Base-by-base conservation (phyloP, 345 rosid genomes). In the Hevea brasiliensis region DNA sequence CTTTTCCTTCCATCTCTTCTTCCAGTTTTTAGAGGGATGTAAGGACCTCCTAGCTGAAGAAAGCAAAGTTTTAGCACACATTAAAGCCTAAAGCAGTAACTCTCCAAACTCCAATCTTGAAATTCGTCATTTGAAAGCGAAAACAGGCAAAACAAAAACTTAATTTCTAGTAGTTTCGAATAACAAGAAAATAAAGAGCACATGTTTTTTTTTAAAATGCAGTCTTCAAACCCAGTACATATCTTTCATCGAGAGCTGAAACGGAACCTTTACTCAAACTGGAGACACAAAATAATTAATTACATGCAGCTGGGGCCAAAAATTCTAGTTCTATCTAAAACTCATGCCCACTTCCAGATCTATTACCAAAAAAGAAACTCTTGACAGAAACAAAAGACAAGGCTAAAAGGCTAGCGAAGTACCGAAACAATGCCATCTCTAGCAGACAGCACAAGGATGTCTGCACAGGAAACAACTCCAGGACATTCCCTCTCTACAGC, bases 401-500 rank as follows among this genome's bases (percentile, higher is more conserved):
- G n/a, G 9, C 21, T 7, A 7, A 50, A 58, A 47, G 24, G 45
- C 2, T n/a, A 61, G 15, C 18, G 26, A 47, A 15, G 81, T 85
- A 92, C 97, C 82, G 90, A 62, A 83, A 82, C 89, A 70, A 94
- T 85, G 83, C 89, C 98, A 53, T 94, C 98, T 83, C 97, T 88
- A 55, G 82, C 95, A 58, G 98, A 92, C 21, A 94, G 77, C 20
- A 90, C 97, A 24, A 94, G 95, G 59, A 94, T 92, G 71, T 94
- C 98, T 0, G 95, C 68, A 67, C 97, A 94, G 29, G 97, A 94
- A 75, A 92, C 97, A 74, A 90, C 97, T 57, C 91, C 95, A 55
- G 95, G 98, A 44, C 97, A 94, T 76, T 94, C 97, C 44, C 97
- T 89, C 79, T 94, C 98, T 3, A 94, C 85, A 76, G 97, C 98